Evolutionary conservation across 2,329 filamentous ascomycete species (phyloP), one percentile per base, ranked within the genome.

Genomic region (Hypoxylon sp.): DNA sequence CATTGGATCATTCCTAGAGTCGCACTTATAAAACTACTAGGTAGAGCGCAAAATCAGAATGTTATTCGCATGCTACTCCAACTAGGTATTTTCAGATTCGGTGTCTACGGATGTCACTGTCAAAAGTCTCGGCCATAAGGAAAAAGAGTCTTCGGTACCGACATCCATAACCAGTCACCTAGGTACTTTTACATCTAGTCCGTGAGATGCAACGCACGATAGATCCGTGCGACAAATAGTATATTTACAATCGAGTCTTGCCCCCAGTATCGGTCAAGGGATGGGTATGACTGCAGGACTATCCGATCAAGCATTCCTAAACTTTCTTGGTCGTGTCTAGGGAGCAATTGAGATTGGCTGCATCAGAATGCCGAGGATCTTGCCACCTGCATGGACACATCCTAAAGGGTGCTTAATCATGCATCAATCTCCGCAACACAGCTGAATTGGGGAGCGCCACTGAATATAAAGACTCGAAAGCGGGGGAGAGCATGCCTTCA

Each of bases 401-500:
- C 0, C 23, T 14, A 28, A 32, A 17, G 23, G 23, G 52, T 45
- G 36, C 23, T 45, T 14, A 45, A 56, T 56, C 38, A 43, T 34
- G 53, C n/a, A n/a, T 2, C 11, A 23, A 23, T 51, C 23, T 28
- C 41, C n/a, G 30, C n/a, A 28, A 17, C 3, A 14, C 2, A 14
- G 17, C 36, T 41, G 38, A 30, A 45, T 2, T 14, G 11, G 34
- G 34, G 32, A 41, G 21, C 10, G n/a, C 34, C 45, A 17, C 32
- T 14, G 41, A 13, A 23, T 25, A 46, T 46, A 23, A 38, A 32
- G 23, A 17, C n/a, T 49, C 1, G 17, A 43, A 53, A 53, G 34
- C 34, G 56, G 56, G 56, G 56, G 30, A 60, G 28, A 60, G 28
- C 28, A 10, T 14, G 46, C 7, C 21, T 30, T 49, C 21, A 19